phyloP scores from a whole-genome alignment of 495 filamentous ascomycete genomes.

The Aspergillus incahuasiensis region DNA sequence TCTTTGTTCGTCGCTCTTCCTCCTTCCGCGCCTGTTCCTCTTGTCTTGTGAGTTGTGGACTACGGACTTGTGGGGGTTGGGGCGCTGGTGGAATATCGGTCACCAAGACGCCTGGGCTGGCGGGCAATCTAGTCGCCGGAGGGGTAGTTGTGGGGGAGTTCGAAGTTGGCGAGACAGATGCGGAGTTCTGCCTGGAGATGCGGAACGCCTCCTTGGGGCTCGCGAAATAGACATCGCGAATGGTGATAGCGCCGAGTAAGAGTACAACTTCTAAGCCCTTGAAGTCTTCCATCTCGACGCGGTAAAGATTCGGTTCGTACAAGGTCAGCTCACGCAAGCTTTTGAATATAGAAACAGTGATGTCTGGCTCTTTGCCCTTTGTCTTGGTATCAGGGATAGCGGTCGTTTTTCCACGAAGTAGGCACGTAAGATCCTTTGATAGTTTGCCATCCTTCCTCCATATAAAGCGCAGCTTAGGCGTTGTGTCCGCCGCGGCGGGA shows the following conservation, averaged over 20 bases:
- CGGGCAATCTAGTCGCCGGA: slow-evolving; percentile 2
- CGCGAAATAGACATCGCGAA: slow-evolving; percentile 78
- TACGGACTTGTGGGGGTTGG: slow-evolving; percentile 15
- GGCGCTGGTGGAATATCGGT: slow-evolving; percentile 22
- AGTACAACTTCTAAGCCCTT: slow-evolving; percentile 91
- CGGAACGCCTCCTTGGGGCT: slow-evolving; percentile 73
- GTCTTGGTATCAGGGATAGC: slow-evolving; percentile 55
- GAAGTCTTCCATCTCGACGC: slow-evolving; percentile 89
- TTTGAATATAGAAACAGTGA: slow-evolving; percentile 78
- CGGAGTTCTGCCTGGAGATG: slow-evolving; percentile 45
- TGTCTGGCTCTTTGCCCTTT: slow-evolving; percentile 87
- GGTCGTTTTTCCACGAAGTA: slow-evolving; percentile 69
- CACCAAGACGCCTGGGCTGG: slow-evolving; percentile 8
- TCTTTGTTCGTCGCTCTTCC: slow-evolving; percentile 66
- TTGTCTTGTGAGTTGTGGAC: slow-evolving; percentile 23
- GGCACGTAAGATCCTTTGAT: slow-evolving; percentile 76
- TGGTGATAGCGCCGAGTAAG: slow-evolving; percentile 75
- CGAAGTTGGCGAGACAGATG: slow-evolving; percentile 1
- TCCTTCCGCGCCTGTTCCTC: slow-evolving; percentile 53
- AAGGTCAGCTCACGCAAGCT: slow-evolving; percentile 68
- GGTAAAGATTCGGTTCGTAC: slow-evolving; percentile 85
- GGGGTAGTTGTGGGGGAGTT: slow-evolving; percentile 11
- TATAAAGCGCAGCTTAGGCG: slow-evolving; percentile 77
- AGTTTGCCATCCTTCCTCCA: slow-evolving; percentile 92
- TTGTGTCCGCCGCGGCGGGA: slow-evolving; percentile 60